phyloP scores from a whole-genome alignment of 108 stramenopile species.

The Aurantiochytrium sp. region DNA sequence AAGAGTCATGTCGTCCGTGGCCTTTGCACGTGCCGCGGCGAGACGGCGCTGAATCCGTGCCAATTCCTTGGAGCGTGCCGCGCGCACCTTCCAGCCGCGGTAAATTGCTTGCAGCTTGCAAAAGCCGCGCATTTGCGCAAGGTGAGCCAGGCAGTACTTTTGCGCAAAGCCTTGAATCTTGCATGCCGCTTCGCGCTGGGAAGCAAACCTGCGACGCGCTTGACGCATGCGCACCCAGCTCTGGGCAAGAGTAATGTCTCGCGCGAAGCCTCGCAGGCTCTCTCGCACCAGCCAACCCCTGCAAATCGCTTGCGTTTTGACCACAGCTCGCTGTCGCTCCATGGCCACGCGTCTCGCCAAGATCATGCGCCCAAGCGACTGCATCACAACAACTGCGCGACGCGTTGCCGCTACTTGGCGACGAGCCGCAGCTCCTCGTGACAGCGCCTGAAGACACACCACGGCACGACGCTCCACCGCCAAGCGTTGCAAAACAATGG shows the following conservation, averaged over 20 bases:
- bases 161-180: neutral
- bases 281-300: neutral
- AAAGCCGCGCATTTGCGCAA: neutral
- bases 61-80: neutral
- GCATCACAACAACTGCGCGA: neutral
- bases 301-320: neutral
- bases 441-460: neutral
- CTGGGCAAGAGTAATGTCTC: neutral
- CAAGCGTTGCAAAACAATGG: neutral
- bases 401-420: neutral
- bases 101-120: neutral
- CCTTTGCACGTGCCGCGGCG: neutral
- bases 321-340: neutral
- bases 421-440: neutral
- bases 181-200: neutral
- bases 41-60: neutral
- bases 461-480: neutral
- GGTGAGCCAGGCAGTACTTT: neutral
- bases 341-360: neutral
- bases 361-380: neutral
- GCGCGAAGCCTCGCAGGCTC: neutral
- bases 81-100: neutral
- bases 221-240: neutral
- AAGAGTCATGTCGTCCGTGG: neutral
- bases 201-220: neutral